Evolutionary conservation across 352 stramenopile species (phyloP), one percentile per base, ranked within the genome.

Genomic region (Pythium brassicae): DNA sequence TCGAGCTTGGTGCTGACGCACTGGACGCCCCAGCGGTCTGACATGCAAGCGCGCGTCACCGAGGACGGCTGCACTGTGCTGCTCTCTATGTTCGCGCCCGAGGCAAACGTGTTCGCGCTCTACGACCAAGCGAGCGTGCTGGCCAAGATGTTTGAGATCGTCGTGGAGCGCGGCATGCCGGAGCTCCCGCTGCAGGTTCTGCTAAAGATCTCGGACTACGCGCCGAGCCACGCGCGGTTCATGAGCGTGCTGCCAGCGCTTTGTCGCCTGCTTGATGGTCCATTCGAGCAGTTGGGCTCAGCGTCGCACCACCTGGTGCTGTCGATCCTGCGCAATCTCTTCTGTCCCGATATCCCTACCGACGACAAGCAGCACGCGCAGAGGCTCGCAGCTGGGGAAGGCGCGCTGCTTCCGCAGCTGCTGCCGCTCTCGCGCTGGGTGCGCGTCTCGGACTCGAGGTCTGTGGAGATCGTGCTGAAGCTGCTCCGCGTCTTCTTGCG

Each of bases 261-360:
- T 2, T 76, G 65, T 49, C 17, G 17, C 0, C 50, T 78, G 4
- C 29, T 78, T 4, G 2, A 42, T 14, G 55, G 59, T 1, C 15
- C 45, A 1, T 47, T 26, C 3, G 42, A 53, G 19, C 9, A 25
- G 5, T 57, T 73, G 22, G 42, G 48, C 15, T 55, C 42, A 9
- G 17, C 53, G 22, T 49, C 60, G 5, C 60, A 69, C 22, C 57
- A 73, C n/a, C 48, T 77, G 8, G 53, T 89, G 6, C 62, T 91
- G 0, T 68, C 57, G 2, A 78, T 89, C 7, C 46, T 91, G 10
- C 84, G 69, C 57, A 87, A 89, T n/a, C 46, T 88, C 0, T 88
- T 85, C 34, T 74, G 74, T n/a, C 68, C 71, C 20, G 34, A 19
- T 23, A 34, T 17, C 3, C 26, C 11, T 1, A 46, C 45, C 4